A percentile compares a stretch with the other conserved stretches of the same genome.
Conservation (phyloP, 2,329 filamentous ascomycete genomes). For the Fusarium burgessii region DNA sequence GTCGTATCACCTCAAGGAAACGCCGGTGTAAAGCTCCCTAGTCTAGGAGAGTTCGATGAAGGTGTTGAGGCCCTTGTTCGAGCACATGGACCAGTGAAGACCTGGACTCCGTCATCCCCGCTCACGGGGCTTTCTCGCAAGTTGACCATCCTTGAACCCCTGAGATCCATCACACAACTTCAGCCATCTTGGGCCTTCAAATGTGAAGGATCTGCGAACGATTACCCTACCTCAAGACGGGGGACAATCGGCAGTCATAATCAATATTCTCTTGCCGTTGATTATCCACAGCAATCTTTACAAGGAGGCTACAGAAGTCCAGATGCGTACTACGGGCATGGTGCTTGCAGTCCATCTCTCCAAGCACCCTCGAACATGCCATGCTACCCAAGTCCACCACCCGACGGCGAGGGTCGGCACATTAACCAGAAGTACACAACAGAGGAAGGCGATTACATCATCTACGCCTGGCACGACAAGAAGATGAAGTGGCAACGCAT, state of each 20-base stretch:
- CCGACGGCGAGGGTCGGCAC: slow-evolving; percentile 53
- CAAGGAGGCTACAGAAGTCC: slow-evolving; percentile 37
- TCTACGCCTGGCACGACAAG: slow-evolving; percentile 59
- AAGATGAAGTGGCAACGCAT: slow-evolving; percentile 58
- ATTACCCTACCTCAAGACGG: slow-evolving; percentile 25
- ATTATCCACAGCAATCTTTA: slow-evolving; percentile 35
- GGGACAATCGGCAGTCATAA: slow-evolving; percentile 29
- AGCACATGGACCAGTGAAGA: slow-evolving; percentile 46
- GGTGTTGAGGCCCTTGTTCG: slow-evolving; percentile 54
- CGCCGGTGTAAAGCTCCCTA: slow-evolving; percentile 49
- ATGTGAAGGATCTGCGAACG: slow-evolving; percentile 18
- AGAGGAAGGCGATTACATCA: slow-evolving; percentile 59
- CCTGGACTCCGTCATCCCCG: slow-evolving; percentile 48
- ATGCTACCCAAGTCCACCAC: slow-evolving; percentile 53
- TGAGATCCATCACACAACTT: slow-evolving; percentile 21
- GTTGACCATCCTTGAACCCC: slow-evolving; percentile 42
- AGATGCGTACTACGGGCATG: slow-evolving; percentile 42
- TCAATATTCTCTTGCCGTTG: slow-evolving; percentile 35
- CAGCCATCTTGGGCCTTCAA: slow-evolving; percentile 33
- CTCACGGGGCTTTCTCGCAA: slow-evolving; percentile 43
- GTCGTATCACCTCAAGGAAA: slow-evolving; percentile 32
- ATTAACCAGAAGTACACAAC: slow-evolving; percentile 60
- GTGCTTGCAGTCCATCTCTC: slow-evolving; percentile 41
- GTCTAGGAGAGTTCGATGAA: slow-evolving; percentile 54
- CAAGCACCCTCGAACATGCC: slow-evolving; percentile 41